Evolutionary conservation across 164 flowering plant genomes (phyloP).

Genomic region (Liriodendron chinense): DNA sequence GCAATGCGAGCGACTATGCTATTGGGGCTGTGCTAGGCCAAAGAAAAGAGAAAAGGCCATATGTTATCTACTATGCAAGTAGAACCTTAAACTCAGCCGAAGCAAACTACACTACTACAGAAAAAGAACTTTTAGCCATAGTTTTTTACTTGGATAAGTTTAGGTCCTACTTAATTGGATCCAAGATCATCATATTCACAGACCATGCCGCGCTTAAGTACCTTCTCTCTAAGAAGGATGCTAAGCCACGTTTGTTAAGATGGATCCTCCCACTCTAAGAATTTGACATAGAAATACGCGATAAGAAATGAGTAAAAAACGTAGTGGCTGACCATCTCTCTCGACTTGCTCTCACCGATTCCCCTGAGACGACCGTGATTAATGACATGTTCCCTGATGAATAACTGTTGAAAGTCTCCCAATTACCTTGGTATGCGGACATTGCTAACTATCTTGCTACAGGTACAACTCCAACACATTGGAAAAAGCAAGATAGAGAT

Average conservation of each 20-base stretch:
- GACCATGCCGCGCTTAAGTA: too few species aligned
- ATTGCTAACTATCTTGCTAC: not conserved
- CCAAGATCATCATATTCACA: too few species aligned
- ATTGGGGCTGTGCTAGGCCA: too few species aligned
- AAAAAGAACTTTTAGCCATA: not conserved
- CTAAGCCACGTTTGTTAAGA: too few species aligned
- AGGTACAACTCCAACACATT: not conserved
- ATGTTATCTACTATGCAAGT: not conserved
- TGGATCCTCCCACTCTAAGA: not conserved
- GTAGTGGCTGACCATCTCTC: not conserved
- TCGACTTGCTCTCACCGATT: not conserved
- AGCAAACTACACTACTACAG: not conserved
- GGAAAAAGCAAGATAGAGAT: not conserved
- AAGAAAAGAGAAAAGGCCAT: too few species aligned
- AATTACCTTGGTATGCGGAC: not conserved
- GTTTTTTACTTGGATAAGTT: not conserved
- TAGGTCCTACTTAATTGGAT: not conserved
- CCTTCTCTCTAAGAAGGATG: too few species aligned
- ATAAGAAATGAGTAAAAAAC: not conserved
- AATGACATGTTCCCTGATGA: not conserved
- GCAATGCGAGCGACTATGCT: too few species aligned
- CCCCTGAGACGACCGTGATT: not conserved
- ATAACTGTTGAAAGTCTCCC: not conserved
- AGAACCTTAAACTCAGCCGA: not conserved
- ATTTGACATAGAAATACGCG: not conserved